phyloP scores from a whole-genome alignment of 306 rosid genomes.

The Medicago ruthenica region DNA sequence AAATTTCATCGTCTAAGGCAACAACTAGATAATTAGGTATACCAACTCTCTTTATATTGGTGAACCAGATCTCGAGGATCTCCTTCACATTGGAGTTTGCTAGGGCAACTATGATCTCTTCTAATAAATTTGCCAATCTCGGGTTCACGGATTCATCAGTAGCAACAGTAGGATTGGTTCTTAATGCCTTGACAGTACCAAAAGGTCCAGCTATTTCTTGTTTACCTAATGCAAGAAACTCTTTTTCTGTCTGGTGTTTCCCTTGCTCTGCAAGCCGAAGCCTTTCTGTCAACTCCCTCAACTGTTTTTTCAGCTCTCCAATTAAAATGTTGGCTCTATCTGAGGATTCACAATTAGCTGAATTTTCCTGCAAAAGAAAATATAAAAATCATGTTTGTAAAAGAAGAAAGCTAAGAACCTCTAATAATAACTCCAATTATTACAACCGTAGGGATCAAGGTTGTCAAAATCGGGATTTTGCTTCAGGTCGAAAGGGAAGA shows the following conservation, averaged over 20 bases:
- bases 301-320: constrained; percentile 60
- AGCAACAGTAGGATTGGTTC: constrained; percentile 72
- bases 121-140: constrained; percentile 77
- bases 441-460: no score
- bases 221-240: constrained; percentile 69
- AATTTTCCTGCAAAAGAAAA: constrained; percentile 54
- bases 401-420: no score
- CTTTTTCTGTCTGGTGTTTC: constrained; percentile 82
- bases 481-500: no score
- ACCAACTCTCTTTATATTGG: constrained; percentile 75
- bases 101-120: constrained; percentile 85
- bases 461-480: no score
- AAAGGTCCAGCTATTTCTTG: constrained; percentile 76
- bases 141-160: constrained; percentile 89
- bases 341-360: constrained; percentile 68
- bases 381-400: no score
- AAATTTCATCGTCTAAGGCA: constrained; percentile 75
- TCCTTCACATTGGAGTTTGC: constrained; percentile 87
- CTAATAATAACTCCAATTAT: no score
- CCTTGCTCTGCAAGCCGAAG: constrained; percentile 13
- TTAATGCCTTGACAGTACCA: constrained; percentile 78
- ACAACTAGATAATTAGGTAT: constrained; percentile 81
- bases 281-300: constrained; percentile 63
- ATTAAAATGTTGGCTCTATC: constrained; percentile 71
- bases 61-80: constrained; percentile 85